phyloP scores from a whole-genome alignment of 352 stramenopile species.

The Phytophthora hybrid region DNA sequence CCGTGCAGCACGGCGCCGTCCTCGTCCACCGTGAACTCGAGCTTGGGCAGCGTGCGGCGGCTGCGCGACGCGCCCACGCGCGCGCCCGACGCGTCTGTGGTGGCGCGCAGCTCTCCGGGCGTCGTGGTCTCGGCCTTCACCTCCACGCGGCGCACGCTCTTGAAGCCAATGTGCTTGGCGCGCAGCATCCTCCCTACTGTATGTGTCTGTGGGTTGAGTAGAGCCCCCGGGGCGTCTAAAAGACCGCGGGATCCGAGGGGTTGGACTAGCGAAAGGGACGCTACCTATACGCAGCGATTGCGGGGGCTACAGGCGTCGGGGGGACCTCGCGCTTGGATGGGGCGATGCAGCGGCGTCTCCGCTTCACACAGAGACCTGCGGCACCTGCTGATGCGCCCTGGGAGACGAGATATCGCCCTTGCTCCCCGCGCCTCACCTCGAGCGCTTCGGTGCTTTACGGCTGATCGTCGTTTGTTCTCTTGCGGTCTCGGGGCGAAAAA shows the following conservation, averaged over 20 bases:
- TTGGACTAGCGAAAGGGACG: too few relatives aligned
- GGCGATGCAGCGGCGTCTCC: constrained; percentile 8
- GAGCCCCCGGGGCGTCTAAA: too few relatives aligned
- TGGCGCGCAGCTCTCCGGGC: constrained; percentile 76
- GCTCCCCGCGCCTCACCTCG: too few relatives aligned
- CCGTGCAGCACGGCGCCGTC: constrained; percentile 83
- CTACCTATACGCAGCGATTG: too few relatives aligned
- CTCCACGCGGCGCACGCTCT: constrained; percentile 80
- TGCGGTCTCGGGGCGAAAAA: constrained; percentile 16
- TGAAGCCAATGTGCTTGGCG: constrained; percentile 87
- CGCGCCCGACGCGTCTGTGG: constrained; percentile 68
- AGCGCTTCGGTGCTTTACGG: constrained; percentile 1
- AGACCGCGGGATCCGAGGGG: too few relatives aligned
- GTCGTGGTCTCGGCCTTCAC: constrained; percentile 91
- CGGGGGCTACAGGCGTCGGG: constrained; percentile 2
- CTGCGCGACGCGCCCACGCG: constrained; percentile 68
- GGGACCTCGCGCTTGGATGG: constrained; percentile 1
- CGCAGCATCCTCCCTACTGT: constrained; percentile 52
- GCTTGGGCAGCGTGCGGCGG: constrained; percentile 79
- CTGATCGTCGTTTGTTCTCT: constrained; percentile 53
- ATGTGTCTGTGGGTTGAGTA: too few relatives aligned
- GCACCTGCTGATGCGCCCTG: constrained; percentile 4
- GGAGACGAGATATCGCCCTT: constrained; percentile 13
- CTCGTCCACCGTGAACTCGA: constrained; percentile 88
- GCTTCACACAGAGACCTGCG: neutral